Conservation (phyloP, 495 filamentous ascomycete genomes). For the Neurospora africana region DNA sequence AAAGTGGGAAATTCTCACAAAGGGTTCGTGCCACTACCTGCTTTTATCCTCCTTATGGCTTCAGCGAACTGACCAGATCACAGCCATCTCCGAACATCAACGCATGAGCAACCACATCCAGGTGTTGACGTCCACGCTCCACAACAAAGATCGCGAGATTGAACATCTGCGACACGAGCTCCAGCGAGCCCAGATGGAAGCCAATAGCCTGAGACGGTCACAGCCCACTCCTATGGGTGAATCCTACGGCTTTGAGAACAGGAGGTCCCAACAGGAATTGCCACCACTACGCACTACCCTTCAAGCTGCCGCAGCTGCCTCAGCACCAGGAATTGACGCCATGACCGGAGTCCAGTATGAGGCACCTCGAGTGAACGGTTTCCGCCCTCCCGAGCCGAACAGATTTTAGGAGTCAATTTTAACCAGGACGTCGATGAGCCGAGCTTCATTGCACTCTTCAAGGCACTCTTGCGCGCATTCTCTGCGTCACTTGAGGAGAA, state of each 20-base stretch:
- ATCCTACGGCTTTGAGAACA: slow-evolving; percentile 20
- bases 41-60: neutral
- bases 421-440: neutral
- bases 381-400: slow-evolving; percentile 13
- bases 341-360: slow-evolving; percentile 50
- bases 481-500: neutral
- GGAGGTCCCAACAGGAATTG: slow-evolving; percentile 30
- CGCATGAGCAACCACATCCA: slow-evolving; percentile 30
- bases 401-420: slow-evolving; percentile 5
- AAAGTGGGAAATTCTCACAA: slow-evolving; percentile 98
- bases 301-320: slow-evolving; percentile 8
- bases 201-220: slow-evolving; percentile 29
- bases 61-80: slow-evolving; percentile 4
- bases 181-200: neutral
- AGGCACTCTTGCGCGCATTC: neutral
- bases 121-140: slow-evolving; percentile 24
- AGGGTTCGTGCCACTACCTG: slow-evolving; percentile 48
- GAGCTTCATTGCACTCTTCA: neutral
- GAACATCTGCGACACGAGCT: slow-evolving; percentile 39
- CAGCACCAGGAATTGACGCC: slow-evolving; percentile 28
- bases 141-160: slow-evolving; percentile 29
- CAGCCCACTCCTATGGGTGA: slow-evolving; percentile 12
- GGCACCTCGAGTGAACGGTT: slow-evolving; percentile 29
- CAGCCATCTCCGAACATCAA: slow-evolving; percentile 47
- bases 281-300: slow-evolving; percentile 35